These are phyloP conservation scores for Acanthamoeba royreba DNA, from an alignment of 208 protist species.

Conservation along the genomic window DNA sequence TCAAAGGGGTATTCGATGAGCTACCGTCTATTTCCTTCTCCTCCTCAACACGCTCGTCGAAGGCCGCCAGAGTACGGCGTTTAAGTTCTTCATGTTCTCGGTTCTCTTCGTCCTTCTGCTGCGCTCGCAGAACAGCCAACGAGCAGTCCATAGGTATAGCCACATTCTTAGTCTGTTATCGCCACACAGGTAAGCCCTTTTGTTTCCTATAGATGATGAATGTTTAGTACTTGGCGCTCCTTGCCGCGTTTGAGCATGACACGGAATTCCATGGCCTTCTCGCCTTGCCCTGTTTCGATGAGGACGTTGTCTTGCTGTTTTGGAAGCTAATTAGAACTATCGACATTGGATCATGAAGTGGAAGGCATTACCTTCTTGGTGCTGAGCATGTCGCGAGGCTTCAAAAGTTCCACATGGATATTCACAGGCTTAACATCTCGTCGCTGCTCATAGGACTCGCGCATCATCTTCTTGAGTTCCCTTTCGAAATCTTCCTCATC, in stretches of 20 bases:
- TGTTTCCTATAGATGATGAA: background rate
- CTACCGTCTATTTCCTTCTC: slow-evolving; percentile 29
- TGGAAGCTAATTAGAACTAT: background rate
- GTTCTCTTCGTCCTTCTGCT: slow-evolving; percentile 8
- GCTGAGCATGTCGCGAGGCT: background rate
- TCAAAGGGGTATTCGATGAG: background rate
- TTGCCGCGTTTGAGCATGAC: slow-evolving; percentile 32
- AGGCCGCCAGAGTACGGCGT: background rate
- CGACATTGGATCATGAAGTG: background rate
- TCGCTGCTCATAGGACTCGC: slow-evolving; percentile 43
- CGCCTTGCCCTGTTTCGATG: background rate
- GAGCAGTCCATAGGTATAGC: slow-evolving; percentile 8
- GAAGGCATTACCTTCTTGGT: background rate
- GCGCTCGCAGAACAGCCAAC: background rate
- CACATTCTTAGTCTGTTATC: background rate
- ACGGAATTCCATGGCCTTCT: slow-evolving; percentile 38
- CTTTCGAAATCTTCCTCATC: slow-evolving; percentile 52
- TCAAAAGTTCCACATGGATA: background rate
- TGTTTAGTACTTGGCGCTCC: background rate
- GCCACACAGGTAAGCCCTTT: background rate
- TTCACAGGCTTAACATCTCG: background rate
- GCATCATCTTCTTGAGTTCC: slow-evolving; percentile 49
- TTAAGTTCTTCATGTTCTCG: slow-evolving; percentile 43
- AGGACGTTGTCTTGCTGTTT: background rate
- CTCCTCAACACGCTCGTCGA: slow-evolving; percentile 14